Percentiles rank a stretch among this genome's conserved stretches.
Evolutionary conservation across 129 eudicot species (phyloP).

Genomic region (Heracleum sosnowskyi): DNA sequence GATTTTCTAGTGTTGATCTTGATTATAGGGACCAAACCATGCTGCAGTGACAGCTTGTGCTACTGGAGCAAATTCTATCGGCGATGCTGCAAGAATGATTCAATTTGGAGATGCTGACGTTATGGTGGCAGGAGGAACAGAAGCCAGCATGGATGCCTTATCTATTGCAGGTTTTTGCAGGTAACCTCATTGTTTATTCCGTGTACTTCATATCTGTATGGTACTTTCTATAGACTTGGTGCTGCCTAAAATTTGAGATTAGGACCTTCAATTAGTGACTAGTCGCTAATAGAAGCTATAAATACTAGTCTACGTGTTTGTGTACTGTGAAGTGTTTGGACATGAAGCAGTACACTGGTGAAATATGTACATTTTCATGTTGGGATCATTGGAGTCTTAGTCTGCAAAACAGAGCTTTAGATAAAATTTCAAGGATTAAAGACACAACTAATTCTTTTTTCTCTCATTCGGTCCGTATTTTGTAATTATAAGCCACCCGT

Average conservation of each 20-base stretch:
- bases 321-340: not conserved
- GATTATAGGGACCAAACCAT: conserved; percentile 97
- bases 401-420: not conserved
- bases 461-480: not conserved
- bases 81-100: conserved; percentile 98
- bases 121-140: conserved; percentile 99
- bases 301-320: not conserved
- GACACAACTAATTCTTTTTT: not conserved
- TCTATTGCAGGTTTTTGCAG: conserved; percentile 94
- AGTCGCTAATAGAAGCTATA: not conserved
- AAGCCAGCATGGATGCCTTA: conserved; percentile 95
- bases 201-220: not conserved
- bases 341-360: not conserved
- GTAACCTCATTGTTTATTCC: conserved; percentile 26
- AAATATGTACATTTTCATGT: not conserved
- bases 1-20: conserved; percentile 37
- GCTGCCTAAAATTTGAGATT: not conserved
- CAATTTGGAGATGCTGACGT: conserved; percentile 93
- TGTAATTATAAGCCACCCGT: not conserved
- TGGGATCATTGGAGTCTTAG: not conserved
- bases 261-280: not conserved
- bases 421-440: not conserved
- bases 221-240: not conserved
- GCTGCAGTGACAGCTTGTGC: conserved; percentile 99
- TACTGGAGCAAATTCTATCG: conserved; percentile 92